A percentile compares a stretch with the other conserved stretches of the same genome.
Conservation (phyloP, 2,329 filamentous ascomycete species). For the Pseudocercospora vitis region DNA sequence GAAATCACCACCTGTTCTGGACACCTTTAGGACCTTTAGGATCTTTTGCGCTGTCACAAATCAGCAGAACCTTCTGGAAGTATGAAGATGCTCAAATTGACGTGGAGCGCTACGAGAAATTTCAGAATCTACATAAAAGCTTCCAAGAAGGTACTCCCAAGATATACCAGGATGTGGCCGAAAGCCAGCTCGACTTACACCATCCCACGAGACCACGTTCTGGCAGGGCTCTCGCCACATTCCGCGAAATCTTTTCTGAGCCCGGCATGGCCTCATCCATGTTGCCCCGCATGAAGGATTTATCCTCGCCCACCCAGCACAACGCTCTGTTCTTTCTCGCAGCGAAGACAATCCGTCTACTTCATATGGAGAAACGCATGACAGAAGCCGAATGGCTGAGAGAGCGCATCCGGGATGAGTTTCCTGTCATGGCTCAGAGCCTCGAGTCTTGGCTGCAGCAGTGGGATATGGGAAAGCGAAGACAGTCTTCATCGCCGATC, state of each 20-base stretch:
- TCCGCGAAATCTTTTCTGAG: constrained; percentile 1
- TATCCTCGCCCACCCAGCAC: neutral
- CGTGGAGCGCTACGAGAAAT: constrained; percentile 15
- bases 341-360: neutral
- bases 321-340: neutral
- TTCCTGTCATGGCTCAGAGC: no score
- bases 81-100: no score
- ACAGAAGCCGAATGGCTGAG: no score
- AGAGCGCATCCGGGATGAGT: no score
- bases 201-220: constrained; percentile 9
- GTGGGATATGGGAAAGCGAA: no score
- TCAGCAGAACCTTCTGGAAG: no score
- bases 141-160: neutral
- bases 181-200: neutral
- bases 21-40: constrained; percentile 4
- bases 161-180: neutral
- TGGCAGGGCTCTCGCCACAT: neutral
- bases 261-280: neutral
- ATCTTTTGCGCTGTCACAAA: neutral
- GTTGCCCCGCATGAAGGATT: neutral
- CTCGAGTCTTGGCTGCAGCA: no score
- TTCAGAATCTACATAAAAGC: neutral
- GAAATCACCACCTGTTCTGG: constrained; percentile 12
- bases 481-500: no score
- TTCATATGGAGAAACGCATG: no score